Conservation (phyloP, 257 asterid genomes). For the Solanum bulbocastanum region DNA sequence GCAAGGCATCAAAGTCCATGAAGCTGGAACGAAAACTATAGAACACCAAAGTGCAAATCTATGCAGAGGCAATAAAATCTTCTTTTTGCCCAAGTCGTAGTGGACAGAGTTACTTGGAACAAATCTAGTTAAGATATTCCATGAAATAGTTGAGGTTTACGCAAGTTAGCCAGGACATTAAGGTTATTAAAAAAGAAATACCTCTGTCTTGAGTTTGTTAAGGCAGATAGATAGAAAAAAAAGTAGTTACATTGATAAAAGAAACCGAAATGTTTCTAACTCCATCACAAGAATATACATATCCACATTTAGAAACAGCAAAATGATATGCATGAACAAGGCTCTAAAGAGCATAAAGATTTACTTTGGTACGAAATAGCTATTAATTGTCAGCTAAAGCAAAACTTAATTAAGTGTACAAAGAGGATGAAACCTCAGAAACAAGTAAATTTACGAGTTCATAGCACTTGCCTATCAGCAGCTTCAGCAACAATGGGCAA, state of each 20-base stretch:
- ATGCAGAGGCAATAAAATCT: neutral
- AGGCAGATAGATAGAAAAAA: neutral
- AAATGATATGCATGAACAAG: neutral
- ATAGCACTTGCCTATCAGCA: slow-evolving; percentile 93
- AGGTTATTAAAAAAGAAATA: neutral
- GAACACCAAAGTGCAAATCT: neutral
- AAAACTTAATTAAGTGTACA: neutral
- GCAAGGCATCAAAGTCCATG: neutral
- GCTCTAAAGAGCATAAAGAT: neutral
- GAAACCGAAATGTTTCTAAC: neutral
- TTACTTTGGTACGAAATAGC: neutral
- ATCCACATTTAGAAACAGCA: neutral
- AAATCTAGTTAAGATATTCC: neutral
- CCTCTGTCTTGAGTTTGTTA: neutral
- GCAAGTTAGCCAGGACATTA: neutral
- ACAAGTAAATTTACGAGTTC: neutral
- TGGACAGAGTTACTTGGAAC: neutral
- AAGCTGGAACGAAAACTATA: neutral
- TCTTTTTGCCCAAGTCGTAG: neutral
- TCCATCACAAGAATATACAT: neutral
- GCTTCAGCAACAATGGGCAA: slow-evolving; percentile 97
- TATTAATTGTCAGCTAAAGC: neutral
- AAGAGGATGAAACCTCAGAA: neutral
- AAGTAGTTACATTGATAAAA: neutral
- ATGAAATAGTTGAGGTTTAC: neutral